These are phyloP conservation scores for Cladosporium velox DNA, from an alignment of 2,329 filamentous ascomycete genomes.

Conservation along the genomic window DNA sequence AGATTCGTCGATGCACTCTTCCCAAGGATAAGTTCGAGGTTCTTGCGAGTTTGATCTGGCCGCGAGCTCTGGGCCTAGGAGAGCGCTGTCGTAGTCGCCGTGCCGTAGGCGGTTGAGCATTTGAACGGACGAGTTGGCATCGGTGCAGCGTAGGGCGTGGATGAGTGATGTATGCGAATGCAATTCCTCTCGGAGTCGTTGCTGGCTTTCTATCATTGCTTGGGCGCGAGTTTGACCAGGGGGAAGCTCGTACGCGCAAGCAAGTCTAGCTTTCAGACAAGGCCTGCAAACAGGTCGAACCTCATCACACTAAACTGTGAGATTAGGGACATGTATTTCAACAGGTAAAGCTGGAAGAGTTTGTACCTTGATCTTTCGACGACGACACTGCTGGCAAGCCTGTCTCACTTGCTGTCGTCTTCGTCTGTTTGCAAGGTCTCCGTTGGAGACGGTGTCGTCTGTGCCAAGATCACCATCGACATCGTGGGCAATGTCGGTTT, in stretches of 20 bases:
- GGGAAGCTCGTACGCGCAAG: conserved; percentile 20
- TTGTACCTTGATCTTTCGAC: conserved; percentile 19
- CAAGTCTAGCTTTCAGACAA: conserved; percentile 17
- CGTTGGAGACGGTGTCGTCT: conserved; percentile 11
- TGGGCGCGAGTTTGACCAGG: conserved; percentile 19
- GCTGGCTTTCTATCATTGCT: conserved; percentile 19
- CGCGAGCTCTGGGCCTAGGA: conserved; percentile 6
- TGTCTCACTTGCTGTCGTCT: conserved; percentile 20
- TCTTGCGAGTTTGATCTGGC: not conserved
- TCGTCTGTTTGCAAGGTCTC: conserved; percentile 16
- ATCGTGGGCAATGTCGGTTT: not conserved
- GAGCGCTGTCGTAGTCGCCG: conserved; percentile 14
- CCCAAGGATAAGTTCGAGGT: conserved; percentile 12
- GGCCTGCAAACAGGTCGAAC: conserved; percentile 17
- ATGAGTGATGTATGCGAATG: conserved; percentile 18
- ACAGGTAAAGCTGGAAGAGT: not conserved
- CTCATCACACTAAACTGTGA: conserved; percentile 16
- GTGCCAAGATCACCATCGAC: conserved; percentile 11
- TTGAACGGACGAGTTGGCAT: conserved; percentile 8
- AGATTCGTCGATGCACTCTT: not conserved
- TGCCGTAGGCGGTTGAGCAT: conserved; percentile 20
- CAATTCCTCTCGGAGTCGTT: conserved; percentile 15
- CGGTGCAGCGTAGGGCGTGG: conserved; percentile 15
- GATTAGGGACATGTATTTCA: not conserved
- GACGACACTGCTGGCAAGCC: conserved; percentile 21